A percentile compares a stretch with the other conserved stretches of the same genome.
These are phyloP conservation scores for Euphorbia schlechtendalii DNA, from an alignment of 441 rosid genomes.

Conservation along the genomic window DNA sequence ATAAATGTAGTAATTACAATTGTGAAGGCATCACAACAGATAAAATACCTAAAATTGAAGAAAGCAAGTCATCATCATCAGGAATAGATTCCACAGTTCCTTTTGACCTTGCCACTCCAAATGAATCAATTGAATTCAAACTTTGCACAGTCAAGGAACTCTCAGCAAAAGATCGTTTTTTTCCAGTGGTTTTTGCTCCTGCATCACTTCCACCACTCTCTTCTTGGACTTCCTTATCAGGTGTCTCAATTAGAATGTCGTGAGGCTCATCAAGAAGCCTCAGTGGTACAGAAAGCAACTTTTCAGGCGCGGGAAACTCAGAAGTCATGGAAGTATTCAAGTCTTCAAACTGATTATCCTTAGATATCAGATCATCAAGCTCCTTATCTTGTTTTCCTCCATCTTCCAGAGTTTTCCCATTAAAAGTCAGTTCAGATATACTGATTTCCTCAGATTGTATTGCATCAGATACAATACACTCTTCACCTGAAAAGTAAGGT, in stretches of 20 bases:
- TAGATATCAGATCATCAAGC: slow-evolving; percentile 24
- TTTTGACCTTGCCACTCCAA: slow-evolving; percentile 45
- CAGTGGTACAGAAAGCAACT: slow-evolving; percentile 57
- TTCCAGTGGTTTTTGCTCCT: slow-evolving; percentile 49
- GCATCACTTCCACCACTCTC: slow-evolving; percentile 34
- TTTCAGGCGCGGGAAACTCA: slow-evolving; percentile 76
- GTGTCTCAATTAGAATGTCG: slow-evolving; percentile 51
- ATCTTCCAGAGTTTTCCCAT: slow-evolving; percentile 35
- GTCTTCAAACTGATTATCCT: slow-evolving; percentile 36
- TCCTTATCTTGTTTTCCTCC: slow-evolving; percentile 31
- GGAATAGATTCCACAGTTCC: slow-evolving; percentile 69
- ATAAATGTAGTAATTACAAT: background rate
- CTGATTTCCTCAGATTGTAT: slow-evolving; percentile 30
- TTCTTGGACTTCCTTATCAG: slow-evolving; percentile 46
- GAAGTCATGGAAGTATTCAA: slow-evolving; percentile 26
- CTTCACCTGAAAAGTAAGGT: slow-evolving; percentile 29
- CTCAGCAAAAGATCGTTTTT: slow-evolving; percentile 70
- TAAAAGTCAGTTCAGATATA: slow-evolving; percentile 32
- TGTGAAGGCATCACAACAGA: background rate
- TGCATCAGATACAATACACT: slow-evolving; percentile 23
- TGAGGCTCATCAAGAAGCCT: slow-evolving; percentile 37
- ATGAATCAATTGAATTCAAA: slow-evolving; percentile 66
- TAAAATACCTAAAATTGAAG: slow-evolving; percentile 86
- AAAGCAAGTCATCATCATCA: slow-evolving; percentile 87
- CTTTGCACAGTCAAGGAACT: slow-evolving; percentile 65